phyloP scores from a whole-genome alignment of 352 stramenopile species.

The Globisporangium spiculum region DNA sequence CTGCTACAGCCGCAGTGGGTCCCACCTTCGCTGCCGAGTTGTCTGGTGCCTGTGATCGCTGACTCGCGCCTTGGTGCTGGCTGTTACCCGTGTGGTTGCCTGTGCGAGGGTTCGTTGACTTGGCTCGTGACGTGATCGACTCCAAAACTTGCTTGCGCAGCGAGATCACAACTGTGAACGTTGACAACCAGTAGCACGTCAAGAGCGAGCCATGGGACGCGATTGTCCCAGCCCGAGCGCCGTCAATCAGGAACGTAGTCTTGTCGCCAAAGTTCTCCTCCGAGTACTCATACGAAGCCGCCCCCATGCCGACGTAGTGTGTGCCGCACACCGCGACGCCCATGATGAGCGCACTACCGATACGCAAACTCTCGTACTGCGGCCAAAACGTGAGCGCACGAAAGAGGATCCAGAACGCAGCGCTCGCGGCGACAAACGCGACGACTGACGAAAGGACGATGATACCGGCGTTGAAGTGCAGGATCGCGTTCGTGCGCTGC shows the following conservation, averaged over 20 bases:
- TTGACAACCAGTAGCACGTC: slow-evolving; percentile 58
- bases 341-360: slow-evolving; percentile 60
- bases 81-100: slow-evolving; percentile 15
- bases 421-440: slow-evolving; percentile 51
- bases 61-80: slow-evolving; percentile 2
- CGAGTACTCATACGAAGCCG: slow-evolving; percentile 37
- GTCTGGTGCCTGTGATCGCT: slow-evolving; percentile 9
- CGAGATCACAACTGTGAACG: slow-evolving; percentile 16
- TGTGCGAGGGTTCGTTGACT: slow-evolving; percentile 13
- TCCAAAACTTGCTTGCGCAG: slow-evolving; percentile 12
- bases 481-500: slow-evolving; percentile 38
- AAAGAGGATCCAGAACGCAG: slow-evolving; percentile 72
- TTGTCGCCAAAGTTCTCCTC: slow-evolving; percentile 24
- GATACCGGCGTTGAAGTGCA: slow-evolving; percentile 39
- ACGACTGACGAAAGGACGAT: slow-evolving; percentile 50
- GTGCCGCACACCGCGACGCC: slow-evolving; percentile 61
- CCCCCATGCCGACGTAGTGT: slow-evolving; percentile 55
- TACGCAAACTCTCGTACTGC: slow-evolving; percentile 41
- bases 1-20: neutral
- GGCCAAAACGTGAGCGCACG: slow-evolving; percentile 65
- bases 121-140: slow-evolving; percentile 6
- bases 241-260: slow-evolving; percentile 33
- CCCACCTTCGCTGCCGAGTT: neutral
- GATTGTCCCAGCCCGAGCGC: slow-evolving; percentile 25
- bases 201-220: slow-evolving; percentile 49